A percentile compares a stretch with the other conserved stretches of the same genome.
Conservation (phyloP, 768 basidiomycete species). For the Boletus tylopilopsis region DNA sequence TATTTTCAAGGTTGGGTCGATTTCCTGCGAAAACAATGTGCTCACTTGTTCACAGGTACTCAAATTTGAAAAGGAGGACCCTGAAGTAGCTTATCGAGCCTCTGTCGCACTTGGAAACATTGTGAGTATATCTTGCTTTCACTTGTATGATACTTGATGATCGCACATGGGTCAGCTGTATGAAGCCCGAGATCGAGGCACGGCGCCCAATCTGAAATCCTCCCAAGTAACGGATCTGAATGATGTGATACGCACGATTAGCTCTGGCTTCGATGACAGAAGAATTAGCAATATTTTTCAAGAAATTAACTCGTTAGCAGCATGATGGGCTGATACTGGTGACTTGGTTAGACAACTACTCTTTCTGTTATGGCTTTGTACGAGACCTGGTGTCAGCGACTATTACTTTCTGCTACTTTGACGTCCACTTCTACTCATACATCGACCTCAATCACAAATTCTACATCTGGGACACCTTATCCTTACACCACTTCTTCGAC, state of each 20-base stretch:
- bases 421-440: too few species aligned
- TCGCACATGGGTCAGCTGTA: conserved; percentile 40
- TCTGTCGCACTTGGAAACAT: conserved; percentile 72
- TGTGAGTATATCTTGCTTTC: conserved; percentile 36
- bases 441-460: too few species aligned
- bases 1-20: conserved; percentile 41
- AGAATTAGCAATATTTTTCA: conserved; percentile 48
- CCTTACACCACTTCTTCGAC: too few species aligned
- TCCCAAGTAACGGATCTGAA: conserved; percentile 40
- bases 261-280: conserved; percentile 52
- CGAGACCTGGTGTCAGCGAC: too few species aligned
- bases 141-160: background rate
- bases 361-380: too few species aligned
- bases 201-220: conserved; percentile 30
- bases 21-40: background rate
- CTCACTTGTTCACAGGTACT: conserved; percentile 20
- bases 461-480: too few species aligned
- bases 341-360: background rate
- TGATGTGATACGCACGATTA: conserved; percentile 38
- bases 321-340: background rate
- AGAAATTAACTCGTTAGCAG: conserved; percentile 46
- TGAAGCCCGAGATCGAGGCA: conserved; percentile 38
- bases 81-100: conserved; percentile 68
- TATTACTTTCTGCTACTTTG: too few species aligned
- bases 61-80: conserved; percentile 48